phyloP scores from a whole-genome alignment of 1,139 yeast genomes.

The Sugiyamaella neomexicana region DNA sequence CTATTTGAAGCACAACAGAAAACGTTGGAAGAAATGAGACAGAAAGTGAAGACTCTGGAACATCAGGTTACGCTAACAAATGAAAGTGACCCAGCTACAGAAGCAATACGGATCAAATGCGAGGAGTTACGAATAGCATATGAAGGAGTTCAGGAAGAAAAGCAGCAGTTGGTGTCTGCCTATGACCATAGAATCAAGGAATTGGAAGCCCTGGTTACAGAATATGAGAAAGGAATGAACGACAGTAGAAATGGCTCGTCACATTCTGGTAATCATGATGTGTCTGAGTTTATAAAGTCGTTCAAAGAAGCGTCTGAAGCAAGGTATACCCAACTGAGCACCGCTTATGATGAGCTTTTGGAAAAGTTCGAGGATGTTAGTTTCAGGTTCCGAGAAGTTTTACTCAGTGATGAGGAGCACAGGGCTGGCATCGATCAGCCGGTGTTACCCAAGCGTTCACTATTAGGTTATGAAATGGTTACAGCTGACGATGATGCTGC shows the following conservation, averaged over 20 bases:
- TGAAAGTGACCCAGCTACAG: slow-evolving; percentile 3
- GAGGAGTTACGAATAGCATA: slow-evolving; percentile 21
- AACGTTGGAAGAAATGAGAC: slow-evolving; percentile 29
- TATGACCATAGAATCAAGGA: slow-evolving; percentile 13
- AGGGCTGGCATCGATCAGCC: slow-evolving; percentile 24
- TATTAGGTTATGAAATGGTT: slow-evolving; percentile 27
- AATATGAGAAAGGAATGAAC: slow-evolving; percentile 13
- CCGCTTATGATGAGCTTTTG: slow-evolving; percentile 31
- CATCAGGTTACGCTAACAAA: neutral
- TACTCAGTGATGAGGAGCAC: slow-evolving; percentile 21
- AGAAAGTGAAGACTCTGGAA: slow-evolving; percentile 21
- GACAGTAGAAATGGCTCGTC: slow-evolving; percentile 20
- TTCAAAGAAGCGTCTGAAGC: slow-evolving; percentile 27
- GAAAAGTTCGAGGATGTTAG: slow-evolving; percentile 27
- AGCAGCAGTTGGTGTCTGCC: neutral
- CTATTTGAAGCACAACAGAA: slow-evolving; percentile 26
- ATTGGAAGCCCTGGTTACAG: slow-evolving; percentile 12
- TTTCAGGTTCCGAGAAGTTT: slow-evolving; percentile 24
- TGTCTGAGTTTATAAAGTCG: slow-evolving; percentile 25
- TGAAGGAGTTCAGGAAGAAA: slow-evolving; percentile 20
- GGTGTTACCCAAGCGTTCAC: slow-evolving; percentile 21
- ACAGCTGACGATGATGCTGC: slow-evolving; percentile 18
- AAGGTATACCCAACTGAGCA: slow-evolving; percentile 28
- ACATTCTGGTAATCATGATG: neutral
- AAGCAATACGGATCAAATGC: slow-evolving; percentile 6